Evolutionary conservation across 23 red algal genomes (phyloP).

Genomic region (Chondrus crispus): DNA sequence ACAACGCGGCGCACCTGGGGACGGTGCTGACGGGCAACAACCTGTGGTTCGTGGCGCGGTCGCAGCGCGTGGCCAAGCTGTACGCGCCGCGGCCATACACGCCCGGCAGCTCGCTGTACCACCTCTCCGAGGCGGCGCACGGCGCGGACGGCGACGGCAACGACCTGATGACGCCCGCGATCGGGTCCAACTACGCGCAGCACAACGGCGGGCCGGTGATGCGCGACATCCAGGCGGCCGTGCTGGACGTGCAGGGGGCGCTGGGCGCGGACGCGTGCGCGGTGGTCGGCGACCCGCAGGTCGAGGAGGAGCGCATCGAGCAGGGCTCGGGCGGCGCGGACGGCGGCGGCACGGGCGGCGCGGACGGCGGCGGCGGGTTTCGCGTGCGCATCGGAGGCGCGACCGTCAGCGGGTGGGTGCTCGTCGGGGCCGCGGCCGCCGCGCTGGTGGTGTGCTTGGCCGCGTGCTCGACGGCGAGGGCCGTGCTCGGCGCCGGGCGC

Average conservation of each 20-base stretch:
- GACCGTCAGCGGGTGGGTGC: conserved; percentile 43
- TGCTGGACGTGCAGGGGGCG: conserved; percentile 28
- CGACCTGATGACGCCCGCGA: conserved; percentile 64
- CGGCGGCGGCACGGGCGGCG: not conserved
- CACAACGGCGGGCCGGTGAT: conserved; percentile 46
- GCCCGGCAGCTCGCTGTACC: conserved; percentile 43
- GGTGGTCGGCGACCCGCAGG: not conserved
- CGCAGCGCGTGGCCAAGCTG: conserved; percentile 14
- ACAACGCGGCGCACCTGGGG: conserved; percentile 30
- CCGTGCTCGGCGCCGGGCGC: too few relatives aligned
- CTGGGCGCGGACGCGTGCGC: conserved; percentile 26
- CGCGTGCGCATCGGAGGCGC: not conserved
- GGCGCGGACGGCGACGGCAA: conserved; percentile 36
- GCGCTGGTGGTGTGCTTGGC: not conserved
- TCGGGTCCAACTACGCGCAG: conserved; percentile 46
- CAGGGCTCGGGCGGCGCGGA: not conserved
- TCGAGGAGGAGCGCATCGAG: conserved; percentile 31
- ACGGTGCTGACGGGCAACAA: conserved; percentile 60
- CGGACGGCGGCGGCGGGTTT: conserved; percentile 13
- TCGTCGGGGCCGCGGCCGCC: conserved; percentile 24
- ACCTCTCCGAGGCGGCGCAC: conserved; percentile 54
- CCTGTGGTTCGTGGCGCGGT: conserved; percentile 41
- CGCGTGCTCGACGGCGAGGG: too few relatives aligned
- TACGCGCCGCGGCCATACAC: conserved; percentile 43
- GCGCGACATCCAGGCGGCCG: not conserved